Base-by-base conservation (phyloP, 2,329 filamentous ascomycete genomes). In the Fusarium temperatum region DNA sequence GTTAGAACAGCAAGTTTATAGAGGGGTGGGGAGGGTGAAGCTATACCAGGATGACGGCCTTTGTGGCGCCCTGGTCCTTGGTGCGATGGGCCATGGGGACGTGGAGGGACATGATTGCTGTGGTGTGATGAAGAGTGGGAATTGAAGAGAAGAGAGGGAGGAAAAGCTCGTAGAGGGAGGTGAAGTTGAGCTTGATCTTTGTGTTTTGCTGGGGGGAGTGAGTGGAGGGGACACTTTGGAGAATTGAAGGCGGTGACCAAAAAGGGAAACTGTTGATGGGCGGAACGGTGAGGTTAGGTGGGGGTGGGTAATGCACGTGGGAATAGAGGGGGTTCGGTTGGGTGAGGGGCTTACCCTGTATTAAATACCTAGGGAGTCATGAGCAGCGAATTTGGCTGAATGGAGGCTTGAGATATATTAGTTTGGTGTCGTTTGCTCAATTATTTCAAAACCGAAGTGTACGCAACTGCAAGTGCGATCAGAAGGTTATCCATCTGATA, bases 31-130 rank as follows among this genome's bases (percentile, higher is more conserved):
- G 51, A 32, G 39, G 66, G 55, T 70, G 66, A 75, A 71, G 68
- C 65, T 77, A 74, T 88, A 98, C 95, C 87, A 98, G 87, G 84
- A 98, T 98, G 77, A 98, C 92, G 77, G 96, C 96, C 86, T 98
- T 98, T 82, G 95, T 98, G 75, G 91, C 89, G 80, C 90, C 89
- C 74, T 83, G 78, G 77, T 86, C 85, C 81, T 87, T 87, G 70
- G 78, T 50, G 32, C 76, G 85, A 79, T 87, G 79, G 84, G 84
- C 69, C 83, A 85, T 81, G 75, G 88, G 88, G 77, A 91, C 85
- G 76, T 90, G 88, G 66, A 90, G 87, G 71, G 87, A 88, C 88
- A 89, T 89, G 74, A 55, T 80, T 42, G 39, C 35, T 56, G 32
- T 55, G 39, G n/a, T 42, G 28, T 55, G 51, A 38, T n/a, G 20